Evolutionary conservation across 805 yeast species (phyloP).

Genomic region (Yarrowia sp.): DNA sequence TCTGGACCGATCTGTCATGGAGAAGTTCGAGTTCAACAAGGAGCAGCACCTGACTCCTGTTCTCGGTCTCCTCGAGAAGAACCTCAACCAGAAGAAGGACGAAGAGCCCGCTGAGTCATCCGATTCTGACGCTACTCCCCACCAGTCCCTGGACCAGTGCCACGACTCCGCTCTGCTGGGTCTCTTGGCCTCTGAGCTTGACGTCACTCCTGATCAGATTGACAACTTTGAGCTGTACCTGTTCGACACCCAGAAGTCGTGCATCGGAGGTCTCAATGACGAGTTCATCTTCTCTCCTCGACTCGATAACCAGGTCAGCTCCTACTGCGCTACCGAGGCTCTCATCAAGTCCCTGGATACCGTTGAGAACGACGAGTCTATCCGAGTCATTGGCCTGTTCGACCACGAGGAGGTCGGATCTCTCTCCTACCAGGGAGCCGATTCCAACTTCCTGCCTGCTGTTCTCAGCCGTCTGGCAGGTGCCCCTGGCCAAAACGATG

Average conservation of each 20-base stretch:
- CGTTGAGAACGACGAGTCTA: conserved; percentile 60
- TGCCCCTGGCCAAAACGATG: conserved; percentile 31
- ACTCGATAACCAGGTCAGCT: conserved; percentile 86
- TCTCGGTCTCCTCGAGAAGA: conserved; percentile 64
- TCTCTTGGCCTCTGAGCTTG: conserved; percentile 70
- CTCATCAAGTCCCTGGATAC: conserved; percentile 59
- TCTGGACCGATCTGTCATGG: conserved; percentile 75
- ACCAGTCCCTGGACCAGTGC: conserved; percentile 72
- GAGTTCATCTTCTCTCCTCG: conserved; percentile 93
- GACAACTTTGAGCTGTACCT: conserved; percentile 90
- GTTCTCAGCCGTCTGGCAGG: conserved; percentile 70
- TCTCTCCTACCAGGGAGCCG: conserved; percentile 94
- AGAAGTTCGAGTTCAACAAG: conserved; percentile 84
- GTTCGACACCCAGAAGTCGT: conserved; percentile 83
- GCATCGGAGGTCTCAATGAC: conserved; percentile 85
- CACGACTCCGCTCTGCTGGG: conserved; percentile 77
- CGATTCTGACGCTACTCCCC: conserved; percentile 53
- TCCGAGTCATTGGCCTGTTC: conserved; percentile 79
- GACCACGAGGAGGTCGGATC: conserved; percentile 98
- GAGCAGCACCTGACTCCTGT: conserved; percentile 88
- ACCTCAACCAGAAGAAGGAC: conserved; percentile 48
- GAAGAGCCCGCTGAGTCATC: conserved; percentile 41
- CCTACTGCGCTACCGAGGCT: conserved; percentile 79
- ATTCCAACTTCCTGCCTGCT: conserved; percentile 86
- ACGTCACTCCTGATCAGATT: conserved; percentile 60